phyloP scores from a whole-genome alignment of 495 filamentous ascomycete species.

The Talaromyces nanjingensis region DNA sequence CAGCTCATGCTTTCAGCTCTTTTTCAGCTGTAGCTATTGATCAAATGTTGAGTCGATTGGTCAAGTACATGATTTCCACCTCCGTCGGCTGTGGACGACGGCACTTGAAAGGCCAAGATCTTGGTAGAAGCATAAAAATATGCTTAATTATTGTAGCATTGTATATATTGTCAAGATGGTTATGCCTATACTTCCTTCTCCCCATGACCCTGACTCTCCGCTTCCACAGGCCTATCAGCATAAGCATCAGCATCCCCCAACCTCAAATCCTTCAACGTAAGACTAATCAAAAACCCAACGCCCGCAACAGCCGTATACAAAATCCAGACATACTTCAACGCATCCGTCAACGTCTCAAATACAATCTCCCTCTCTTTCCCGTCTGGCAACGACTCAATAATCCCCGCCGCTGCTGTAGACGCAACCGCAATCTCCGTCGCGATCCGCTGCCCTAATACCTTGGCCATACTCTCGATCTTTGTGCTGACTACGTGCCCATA shows the following conservation, averaged over 20 bases:
- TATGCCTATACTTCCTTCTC: not conserved
- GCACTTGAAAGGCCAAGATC: not conserved
- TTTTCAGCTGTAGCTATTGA: no score
- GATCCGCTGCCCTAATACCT: conserved; percentile 23
- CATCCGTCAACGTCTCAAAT: conserved; percentile 50
- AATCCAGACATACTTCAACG: conserved; percentile 62
- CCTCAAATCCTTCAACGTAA: conserved; percentile 12
- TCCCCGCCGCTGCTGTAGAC: conserved; percentile 49
- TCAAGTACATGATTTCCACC: no score
- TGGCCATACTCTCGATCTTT: conserved; percentile 29
- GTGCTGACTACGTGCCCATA: conserved; percentile 48
- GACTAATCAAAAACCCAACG: conserved; percentile 45
- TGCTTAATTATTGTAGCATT: not conserved
- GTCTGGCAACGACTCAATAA: conserved; percentile 44
- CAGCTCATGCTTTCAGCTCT: no score
- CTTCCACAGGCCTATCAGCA: not conserved
- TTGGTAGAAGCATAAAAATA: not conserved
- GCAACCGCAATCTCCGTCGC: conserved; percentile 28
- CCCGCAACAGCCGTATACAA: conserved; percentile 50
- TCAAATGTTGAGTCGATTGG: no score
- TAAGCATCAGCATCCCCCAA: not conserved
- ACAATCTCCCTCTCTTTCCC: conserved; percentile 29
- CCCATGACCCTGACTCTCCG: not conserved
- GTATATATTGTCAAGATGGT: not conserved
- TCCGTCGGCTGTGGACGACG: no score